A percentile compares a stretch with the other conserved stretches of the same genome.
These are phyloP conservation scores for Fusarium sp. DNA, from an alignment of 2,329 filamentous ascomycete species.

Conservation along the genomic window DNA sequence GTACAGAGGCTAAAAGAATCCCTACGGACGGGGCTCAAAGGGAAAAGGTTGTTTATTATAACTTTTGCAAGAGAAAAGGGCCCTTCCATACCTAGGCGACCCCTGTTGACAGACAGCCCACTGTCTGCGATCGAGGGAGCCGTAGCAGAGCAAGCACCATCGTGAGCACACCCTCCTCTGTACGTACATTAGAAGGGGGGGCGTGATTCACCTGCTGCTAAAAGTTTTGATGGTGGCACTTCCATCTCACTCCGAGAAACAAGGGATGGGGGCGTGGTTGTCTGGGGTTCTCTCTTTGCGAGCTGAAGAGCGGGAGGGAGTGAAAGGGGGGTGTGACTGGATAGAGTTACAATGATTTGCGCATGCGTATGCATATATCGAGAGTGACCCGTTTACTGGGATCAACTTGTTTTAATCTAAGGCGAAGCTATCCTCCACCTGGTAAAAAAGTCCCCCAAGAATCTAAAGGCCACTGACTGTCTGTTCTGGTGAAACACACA, in stretches of 20 bases:
- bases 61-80: slow-evolving; percentile 21
- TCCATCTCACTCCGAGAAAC: slow-evolving; percentile 5
- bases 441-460: slow-evolving; percentile 2
- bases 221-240: slow-evolving; percentile 16
- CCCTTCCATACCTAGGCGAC: slow-evolving; percentile 10
- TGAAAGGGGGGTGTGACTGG: not conserved
- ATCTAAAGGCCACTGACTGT: not conserved
- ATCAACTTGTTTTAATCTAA: slow-evolving; percentile 23
- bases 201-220: not conserved
- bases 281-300: slow-evolving; percentile 16
- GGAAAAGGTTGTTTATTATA: slow-evolving; percentile 41
- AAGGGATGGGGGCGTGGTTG: slow-evolving; percentile 35
- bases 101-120: slow-evolving; percentile 36
- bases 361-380: slow-evolving; percentile 26
- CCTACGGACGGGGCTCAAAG: slow-evolving; percentile 31
- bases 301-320: slow-evolving; percentile 37
- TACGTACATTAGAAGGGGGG: slow-evolving; percentile 9
- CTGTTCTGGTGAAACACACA: slow-evolving; percentile 35
- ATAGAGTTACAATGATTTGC: not conserved
- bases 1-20: slow-evolving; percentile 27
- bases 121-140: slow-evolving; percentile 25
- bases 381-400: slow-evolving; percentile 18
- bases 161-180: slow-evolving; percentile 2
- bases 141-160: not conserved
- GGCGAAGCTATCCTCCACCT: slow-evolving; percentile 9